A percentile compares a stretch with the other conserved stretches of the same genome.
Evolutionary conservation across 345 rosid genomes (phyloP).

Genomic region (Durio zibethinus): DNA sequence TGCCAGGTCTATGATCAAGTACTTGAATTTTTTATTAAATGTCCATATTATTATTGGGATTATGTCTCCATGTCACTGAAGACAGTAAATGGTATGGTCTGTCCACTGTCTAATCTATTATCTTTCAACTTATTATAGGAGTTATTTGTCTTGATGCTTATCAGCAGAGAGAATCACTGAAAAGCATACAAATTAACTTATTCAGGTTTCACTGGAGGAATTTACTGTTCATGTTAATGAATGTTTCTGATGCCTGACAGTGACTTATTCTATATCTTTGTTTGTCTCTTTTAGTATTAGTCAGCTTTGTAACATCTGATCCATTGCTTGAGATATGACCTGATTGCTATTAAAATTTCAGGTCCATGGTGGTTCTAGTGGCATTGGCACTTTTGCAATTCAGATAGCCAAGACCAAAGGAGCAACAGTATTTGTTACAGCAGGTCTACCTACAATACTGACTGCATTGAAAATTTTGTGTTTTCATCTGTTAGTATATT

Average conservation of each 20-base stretch:
- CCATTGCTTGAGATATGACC: constrained; percentile 6
- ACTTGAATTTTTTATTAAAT: background rate
- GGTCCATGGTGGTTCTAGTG: constrained; percentile 97
- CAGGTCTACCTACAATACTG: constrained; percentile 45
- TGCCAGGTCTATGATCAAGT: background rate
- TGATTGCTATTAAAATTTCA: constrained; percentile 24
- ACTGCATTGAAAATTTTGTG: background rate
- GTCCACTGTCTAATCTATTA: background rate
- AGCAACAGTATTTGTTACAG: constrained; percentile 69
- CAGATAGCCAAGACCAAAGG: constrained; percentile 77
- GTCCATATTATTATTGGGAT: background rate
- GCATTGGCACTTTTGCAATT: constrained; percentile 86
- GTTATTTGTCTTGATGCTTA: background rate
- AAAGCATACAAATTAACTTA: background rate
- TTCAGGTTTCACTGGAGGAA: background rate
- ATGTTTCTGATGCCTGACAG: background rate
- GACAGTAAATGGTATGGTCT: background rate
- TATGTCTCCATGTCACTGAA: background rate
- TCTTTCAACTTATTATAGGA: background rate
- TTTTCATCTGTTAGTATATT: background rate
- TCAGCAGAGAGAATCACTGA: background rate
- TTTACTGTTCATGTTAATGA: background rate
- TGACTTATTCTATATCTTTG: constrained; percentile 3
- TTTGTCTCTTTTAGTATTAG: background rate
- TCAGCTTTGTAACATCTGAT: background rate